phyloP scores from a whole-genome alignment of 2,329 filamentous ascomycete genomes.

The Calonectria crousiana region DNA sequence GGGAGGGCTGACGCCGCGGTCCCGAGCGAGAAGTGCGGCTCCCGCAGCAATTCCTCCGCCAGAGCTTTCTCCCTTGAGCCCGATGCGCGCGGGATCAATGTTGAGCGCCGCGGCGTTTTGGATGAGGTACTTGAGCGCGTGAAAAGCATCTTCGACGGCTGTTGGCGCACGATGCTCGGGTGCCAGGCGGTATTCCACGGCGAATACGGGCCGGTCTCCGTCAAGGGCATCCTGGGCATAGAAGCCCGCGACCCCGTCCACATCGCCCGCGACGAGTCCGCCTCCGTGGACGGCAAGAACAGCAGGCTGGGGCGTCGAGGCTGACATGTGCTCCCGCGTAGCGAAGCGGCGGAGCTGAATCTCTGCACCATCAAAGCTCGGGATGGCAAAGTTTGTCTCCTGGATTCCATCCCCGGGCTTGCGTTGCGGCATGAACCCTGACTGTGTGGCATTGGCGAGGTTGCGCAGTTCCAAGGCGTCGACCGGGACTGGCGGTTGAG shows the following conservation, averaged over 20 bases:
- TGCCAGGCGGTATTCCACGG: slow-evolving; percentile 37
- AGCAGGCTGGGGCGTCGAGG: slow-evolving; percentile 26
- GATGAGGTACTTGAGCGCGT: slow-evolving; percentile 28
- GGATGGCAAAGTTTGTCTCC: slow-evolving; percentile 26
- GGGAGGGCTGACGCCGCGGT: slow-evolving; percentile 29
- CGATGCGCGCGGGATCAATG: slow-evolving; percentile 31
- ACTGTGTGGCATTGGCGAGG: slow-evolving; percentile 19
- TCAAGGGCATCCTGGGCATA: slow-evolving; percentile 12
- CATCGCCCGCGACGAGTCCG: slow-evolving; percentile 26
- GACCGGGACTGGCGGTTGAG: slow-evolving; percentile 11
- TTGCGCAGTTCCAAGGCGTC: slow-evolving; percentile 30
- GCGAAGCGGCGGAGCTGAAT: slow-evolving; percentile 33
- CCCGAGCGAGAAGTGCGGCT: slow-evolving; percentile 29
- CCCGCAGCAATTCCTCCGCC: slow-evolving; percentile 32
- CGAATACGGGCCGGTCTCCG: slow-evolving; percentile 30
- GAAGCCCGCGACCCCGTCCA: slow-evolving; percentile 20
- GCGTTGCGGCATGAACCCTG: slow-evolving; percentile 15
- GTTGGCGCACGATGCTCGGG: slow-evolving; percentile 33
- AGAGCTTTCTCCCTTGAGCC: slow-evolving; percentile 34
- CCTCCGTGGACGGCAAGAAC: slow-evolving; percentile 36
- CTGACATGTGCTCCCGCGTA: slow-evolving; percentile 13
- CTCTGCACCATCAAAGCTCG: slow-evolving; percentile 27
- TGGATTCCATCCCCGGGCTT: slow-evolving; percentile 12
- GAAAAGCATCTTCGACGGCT: slow-evolving; percentile 33
- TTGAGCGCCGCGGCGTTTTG: slow-evolving; percentile 32